Percentiles rank a stretch among this genome's conserved stretches.
phyloP scores from a whole-genome alignment of 2,329 filamentous ascomycete genomes.

The Dactylellina haptotyla region DNA sequence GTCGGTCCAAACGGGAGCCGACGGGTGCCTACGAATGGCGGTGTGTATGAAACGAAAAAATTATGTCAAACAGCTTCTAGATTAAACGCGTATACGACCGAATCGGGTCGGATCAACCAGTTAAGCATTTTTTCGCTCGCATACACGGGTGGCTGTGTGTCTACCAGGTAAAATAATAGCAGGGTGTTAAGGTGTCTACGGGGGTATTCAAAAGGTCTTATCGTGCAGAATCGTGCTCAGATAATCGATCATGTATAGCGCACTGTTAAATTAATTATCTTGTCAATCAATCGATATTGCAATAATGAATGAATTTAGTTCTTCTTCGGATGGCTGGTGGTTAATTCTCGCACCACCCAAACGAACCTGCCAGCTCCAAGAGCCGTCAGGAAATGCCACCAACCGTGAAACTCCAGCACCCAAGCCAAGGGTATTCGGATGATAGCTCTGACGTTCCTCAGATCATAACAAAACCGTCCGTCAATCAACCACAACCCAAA shows the following conservation, averaged over 20 bases:
- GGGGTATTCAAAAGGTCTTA: no score
- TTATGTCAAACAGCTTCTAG: no score
- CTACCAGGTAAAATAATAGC: no score
- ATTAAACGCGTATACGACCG: conserved; percentile 36
- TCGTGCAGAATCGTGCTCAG: no score
- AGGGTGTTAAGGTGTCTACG: no score
- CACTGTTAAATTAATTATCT: no score
- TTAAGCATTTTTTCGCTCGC: neutral
- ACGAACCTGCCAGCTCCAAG: conserved; percentile 6
- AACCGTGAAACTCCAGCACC: conserved; percentile 4
- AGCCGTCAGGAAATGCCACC: conserved; percentile 13
- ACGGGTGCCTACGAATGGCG: conserved; percentile 4
- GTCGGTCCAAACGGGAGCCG: conserved; percentile 29
- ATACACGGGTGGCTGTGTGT: no score
- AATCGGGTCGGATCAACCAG: conserved; percentile 3
- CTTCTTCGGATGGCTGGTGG: neutral
- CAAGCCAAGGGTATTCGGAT: conserved; percentile 5
- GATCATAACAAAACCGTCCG: neutral
- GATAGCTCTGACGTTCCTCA: neutral
- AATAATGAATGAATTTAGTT: neutral
- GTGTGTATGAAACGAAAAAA: neutral
- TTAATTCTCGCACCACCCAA: conserved; percentile 11
- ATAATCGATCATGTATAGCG: no score
- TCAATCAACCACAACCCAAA: conserved; percentile 9
- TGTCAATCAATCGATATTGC: no score